Conservation (phyloP, 169 alveolate species). For the Eimeria acervulina region DNA sequence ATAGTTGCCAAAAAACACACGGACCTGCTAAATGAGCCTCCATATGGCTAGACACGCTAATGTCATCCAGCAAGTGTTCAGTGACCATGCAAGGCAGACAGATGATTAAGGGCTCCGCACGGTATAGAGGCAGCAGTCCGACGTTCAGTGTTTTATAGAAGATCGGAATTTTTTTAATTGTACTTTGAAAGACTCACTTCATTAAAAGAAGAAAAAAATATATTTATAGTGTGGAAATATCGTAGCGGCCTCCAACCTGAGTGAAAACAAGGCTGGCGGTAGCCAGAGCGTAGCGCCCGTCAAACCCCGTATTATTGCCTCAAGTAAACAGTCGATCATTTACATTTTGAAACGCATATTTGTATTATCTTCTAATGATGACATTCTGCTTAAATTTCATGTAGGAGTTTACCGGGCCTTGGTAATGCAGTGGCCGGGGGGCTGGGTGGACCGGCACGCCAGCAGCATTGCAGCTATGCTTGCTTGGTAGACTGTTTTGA, state of each 20-base stretch:
- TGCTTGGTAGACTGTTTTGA: not conserved
- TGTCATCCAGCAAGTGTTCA: not conserved
- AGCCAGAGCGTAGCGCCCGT: not conserved
- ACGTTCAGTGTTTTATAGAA: not conserved
- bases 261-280: not conserved
- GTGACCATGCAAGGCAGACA: constrained; percentile 9
- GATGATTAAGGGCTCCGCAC: not conserved
- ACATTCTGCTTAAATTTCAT: too few species aligned
- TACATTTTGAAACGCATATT: not conserved
- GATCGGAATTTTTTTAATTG: not conserved
- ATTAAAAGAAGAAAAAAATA: not conserved
- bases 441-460: not conserved
- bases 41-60: not conserved
- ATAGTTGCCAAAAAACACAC: not conserved
- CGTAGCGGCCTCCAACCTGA: not conserved
- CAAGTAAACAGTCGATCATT: not conserved
- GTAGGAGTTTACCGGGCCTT: not conserved
- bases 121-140: not conserved
- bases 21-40: not conserved
- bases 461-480: not conserved
- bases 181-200: not conserved
- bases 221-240: not conserved
- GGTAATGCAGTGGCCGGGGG: not conserved
- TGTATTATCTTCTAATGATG: not conserved
- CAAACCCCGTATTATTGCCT: not conserved